Percentiles rank a stretch among this genome's conserved stretches.
These are phyloP conservation scores for Terana coerulea DNA, from an alignment of 768 basidiomycete genomes.

Conservation along the genomic window DNA sequence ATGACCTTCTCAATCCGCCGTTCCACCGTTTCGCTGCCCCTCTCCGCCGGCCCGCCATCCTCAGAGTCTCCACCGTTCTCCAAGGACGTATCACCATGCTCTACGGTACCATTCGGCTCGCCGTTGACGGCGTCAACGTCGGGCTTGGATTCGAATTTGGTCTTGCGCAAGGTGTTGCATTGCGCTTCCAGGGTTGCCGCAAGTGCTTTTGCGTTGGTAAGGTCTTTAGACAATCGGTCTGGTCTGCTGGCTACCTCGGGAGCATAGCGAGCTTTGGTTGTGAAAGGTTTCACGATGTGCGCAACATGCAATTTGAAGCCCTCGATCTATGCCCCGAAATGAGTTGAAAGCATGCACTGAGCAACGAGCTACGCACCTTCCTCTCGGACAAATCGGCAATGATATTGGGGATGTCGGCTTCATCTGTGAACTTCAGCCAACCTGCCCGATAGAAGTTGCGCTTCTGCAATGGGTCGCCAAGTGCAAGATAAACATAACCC, in stretches of 20 bases:
- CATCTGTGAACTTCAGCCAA: constrained; percentile 85
- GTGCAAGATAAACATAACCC: constrained; percentile 84
- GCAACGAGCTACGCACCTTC: constrained; percentile 51
- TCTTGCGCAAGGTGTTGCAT: constrained; percentile 47
- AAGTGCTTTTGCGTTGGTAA: constrained; percentile 70
- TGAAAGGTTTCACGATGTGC: constrained; percentile 74
- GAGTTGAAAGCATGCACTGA: neutral
- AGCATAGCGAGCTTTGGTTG: constrained; percentile 72
- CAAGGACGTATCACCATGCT: constrained; percentile 28
- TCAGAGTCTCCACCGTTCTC: constrained; percentile 34
- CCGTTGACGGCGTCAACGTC: constrained; percentile 21
- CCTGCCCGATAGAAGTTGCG: constrained; percentile 93
- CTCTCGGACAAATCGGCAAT: constrained; percentile 76
- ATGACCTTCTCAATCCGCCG: constrained; percentile 75
- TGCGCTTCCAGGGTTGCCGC: constrained; percentile 75
- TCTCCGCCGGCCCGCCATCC: constrained; percentile 55
- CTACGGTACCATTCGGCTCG: constrained; percentile 20
- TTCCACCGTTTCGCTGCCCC: constrained; percentile 78
- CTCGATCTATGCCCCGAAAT: constrained; percentile 62
- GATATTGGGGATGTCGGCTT: constrained; percentile 74
- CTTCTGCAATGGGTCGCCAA: constrained; percentile 91
- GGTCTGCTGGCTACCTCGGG: constrained; percentile 80
- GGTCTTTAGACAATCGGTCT: constrained; percentile 77
- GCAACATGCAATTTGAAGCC: constrained; percentile 92
- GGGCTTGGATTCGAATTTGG: constrained; percentile 23